Conservation (phyloP, 1,284 basidiomycete genomes). For the Ganoderma boninense region DNA sequence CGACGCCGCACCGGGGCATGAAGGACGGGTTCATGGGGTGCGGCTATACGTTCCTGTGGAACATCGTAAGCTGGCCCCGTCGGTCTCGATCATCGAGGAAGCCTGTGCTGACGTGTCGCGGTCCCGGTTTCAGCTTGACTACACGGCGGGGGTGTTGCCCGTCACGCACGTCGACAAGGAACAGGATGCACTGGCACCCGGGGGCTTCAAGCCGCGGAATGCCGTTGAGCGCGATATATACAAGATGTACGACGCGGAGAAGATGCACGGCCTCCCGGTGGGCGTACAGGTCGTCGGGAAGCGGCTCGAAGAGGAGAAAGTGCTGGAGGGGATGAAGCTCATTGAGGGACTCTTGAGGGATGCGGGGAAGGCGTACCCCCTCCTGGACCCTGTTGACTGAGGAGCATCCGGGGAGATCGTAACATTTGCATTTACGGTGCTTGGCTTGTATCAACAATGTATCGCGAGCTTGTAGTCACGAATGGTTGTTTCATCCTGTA, state of each 20-base stretch:
- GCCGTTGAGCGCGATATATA: conserved; percentile 42
- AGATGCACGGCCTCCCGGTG: conserved; percentile 74
- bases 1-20: conserved; percentile 56
- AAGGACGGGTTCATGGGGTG: conserved; percentile 40
- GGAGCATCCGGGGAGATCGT: not conserved
- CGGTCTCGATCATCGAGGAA: not conserved
- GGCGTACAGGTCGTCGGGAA: conserved; percentile 70
- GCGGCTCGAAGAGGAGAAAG: conserved; percentile 70
- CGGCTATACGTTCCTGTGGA: conserved; percentile 60
- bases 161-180: conserved; percentile 70
- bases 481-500: not conserved
- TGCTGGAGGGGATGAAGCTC: conserved; percentile 56
- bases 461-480: not conserved
- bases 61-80: conserved; percentile 57
- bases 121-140: conserved; percentile 64
- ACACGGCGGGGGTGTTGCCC: conserved; percentile 76
- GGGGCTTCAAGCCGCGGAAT: conserved; percentile 46
- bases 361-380: conserved; percentile 36
- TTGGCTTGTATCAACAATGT: not conserved
- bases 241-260: conserved; percentile 60
- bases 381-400: conserved; percentile 33
- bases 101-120: not conserved
- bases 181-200: conserved; percentile 54
- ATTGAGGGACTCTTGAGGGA: conserved; percentile 39
- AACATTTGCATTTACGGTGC: not conserved